A percentile compares a stretch with the other conserved stretches of the same genome.
phyloP scores from a whole-genome alignment of 2,329 filamentous ascomycete genomes.

The Rhinocladiella similis region DNA sequence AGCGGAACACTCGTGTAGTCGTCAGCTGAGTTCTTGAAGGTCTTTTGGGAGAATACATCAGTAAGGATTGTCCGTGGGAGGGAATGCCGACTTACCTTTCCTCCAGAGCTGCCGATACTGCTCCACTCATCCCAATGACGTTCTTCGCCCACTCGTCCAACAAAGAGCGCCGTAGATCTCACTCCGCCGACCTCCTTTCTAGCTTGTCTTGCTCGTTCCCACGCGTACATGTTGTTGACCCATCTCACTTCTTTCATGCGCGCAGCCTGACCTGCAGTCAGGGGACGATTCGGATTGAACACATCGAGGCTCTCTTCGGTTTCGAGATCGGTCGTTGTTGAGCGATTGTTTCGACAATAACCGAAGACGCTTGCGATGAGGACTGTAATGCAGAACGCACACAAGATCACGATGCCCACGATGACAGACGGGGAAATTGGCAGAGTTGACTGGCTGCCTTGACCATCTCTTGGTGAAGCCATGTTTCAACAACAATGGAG shows the following conservation, averaged over 20 bases:
- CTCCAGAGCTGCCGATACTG: neutral
- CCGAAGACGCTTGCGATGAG: constrained; percentile 20
- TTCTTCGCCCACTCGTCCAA: constrained; percentile 5
- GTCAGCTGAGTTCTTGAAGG: neutral
- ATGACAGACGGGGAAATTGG: constrained; percentile 18
- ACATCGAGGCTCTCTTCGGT: constrained; percentile 23
- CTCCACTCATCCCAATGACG: constrained; percentile 17
- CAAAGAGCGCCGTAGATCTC: constrained; percentile 11
- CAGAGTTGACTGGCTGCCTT: constrained; percentile 1
- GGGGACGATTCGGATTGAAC: constrained; percentile 21
- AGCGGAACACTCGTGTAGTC: neutral
- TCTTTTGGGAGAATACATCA: neutral
- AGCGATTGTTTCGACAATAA: constrained; percentile 7
- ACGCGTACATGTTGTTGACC: constrained; percentile 24
- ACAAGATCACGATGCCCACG: constrained; percentile 22
- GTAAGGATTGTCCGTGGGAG: neutral
- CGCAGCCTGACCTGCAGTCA: constrained; percentile 10
- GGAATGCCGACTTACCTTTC: neutral
- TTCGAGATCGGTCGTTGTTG: neutral
- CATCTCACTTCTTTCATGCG: constrained; percentile 24
- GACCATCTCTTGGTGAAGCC: constrained; percentile 2
- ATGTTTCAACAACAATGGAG: neutral
- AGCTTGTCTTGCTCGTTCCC: constrained; percentile 12
- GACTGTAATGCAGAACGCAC: constrained; percentile 14
- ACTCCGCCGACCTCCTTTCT: constrained; percentile 13